A percentile compares a stretch with the other conserved stretches of the same genome.
Conservation (phyloP, 1,284 basidiomycete species). For the Trametes sp. region DNA sequence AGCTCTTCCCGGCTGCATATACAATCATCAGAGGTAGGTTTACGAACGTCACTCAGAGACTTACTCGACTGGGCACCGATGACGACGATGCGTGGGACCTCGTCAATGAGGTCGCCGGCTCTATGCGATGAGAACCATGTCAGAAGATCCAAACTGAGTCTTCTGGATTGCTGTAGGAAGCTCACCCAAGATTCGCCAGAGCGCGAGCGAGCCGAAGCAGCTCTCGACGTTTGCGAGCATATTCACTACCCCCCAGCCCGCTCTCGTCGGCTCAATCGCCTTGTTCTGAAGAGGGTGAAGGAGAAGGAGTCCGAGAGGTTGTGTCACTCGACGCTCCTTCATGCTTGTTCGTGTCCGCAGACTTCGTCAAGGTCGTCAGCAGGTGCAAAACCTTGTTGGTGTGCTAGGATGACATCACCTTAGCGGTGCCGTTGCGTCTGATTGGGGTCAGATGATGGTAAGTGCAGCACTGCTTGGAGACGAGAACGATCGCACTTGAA, state of each 20-base stretch:
- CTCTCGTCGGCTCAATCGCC: neutral
- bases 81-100: conserved; percentile 36
- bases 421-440: no score
- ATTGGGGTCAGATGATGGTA: no score
- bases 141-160: neutral
- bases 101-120: conserved; percentile 22
- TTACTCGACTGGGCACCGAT: conserved; percentile 44
- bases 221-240: conserved; percentile 53
- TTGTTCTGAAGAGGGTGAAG: neutral
- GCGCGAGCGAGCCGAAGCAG: conserved; percentile 55
- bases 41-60: conserved; percentile 4
- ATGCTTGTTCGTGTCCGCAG: neutral
- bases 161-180: no score
- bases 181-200: conserved; percentile 54
- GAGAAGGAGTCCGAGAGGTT: neutral
- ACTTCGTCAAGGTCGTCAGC: neutral
- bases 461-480: no score
- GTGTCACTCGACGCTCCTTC: neutral
- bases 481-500: no score
- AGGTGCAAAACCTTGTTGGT: no score
- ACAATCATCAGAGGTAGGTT: no score
- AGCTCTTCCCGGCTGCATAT: conserved; percentile 51
- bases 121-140: conserved; percentile 11
- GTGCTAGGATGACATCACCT: no score
- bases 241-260: conserved; percentile 40